Conservation (phyloP, 768 basidiomycete species). For the Trametes coccinea region DNA sequence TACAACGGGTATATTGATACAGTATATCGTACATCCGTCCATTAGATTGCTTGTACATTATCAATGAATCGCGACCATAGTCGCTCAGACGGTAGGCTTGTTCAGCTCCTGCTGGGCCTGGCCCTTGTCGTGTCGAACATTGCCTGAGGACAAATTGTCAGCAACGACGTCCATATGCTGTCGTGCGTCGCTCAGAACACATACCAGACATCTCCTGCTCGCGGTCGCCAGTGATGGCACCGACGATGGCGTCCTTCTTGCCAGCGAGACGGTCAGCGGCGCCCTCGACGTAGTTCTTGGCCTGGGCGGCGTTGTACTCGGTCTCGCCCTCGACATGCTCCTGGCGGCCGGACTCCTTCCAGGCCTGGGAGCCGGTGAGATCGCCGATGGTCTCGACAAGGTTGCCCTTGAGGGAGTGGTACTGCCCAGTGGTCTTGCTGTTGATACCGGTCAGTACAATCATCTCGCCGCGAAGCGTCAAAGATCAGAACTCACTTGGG, state of each 20-base stretch:
- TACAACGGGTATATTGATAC: too few relatives aligned
- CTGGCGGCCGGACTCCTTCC: constrained; percentile 47
- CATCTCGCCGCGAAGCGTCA: neutral
- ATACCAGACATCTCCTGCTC: constrained; percentile 50
- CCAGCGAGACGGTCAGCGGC: constrained; percentile 46
- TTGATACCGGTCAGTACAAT: neutral
- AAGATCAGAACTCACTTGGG: constrained; percentile 24
- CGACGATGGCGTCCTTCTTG: constrained; percentile 56
- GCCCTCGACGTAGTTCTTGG: constrained; percentile 54
- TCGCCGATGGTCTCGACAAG: constrained; percentile 45
- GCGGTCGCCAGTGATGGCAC: constrained; percentile 58
- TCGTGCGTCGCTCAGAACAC: constrained; percentile 8
- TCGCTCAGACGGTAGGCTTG: constrained; percentile 6
- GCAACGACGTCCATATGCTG: neutral
- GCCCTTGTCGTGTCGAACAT: constrained; percentile 25
- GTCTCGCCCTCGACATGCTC: constrained; percentile 52
- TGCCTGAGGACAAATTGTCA: constrained; percentile 8
- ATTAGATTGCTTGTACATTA: neutral
- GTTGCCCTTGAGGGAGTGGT: constrained; percentile 42
- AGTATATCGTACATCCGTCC: neutral
- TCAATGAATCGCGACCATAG: neutral
- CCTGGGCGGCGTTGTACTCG: constrained; percentile 48
- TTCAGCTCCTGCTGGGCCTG: constrained; percentile 25
- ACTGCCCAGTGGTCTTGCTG: constrained; percentile 41
- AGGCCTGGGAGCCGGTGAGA: constrained; percentile 42